These are phyloP conservation scores for Vanderwaltozyma tropicalis DNA, from an alignment of 805 yeast genomes.

Conservation along the genomic window DNA sequence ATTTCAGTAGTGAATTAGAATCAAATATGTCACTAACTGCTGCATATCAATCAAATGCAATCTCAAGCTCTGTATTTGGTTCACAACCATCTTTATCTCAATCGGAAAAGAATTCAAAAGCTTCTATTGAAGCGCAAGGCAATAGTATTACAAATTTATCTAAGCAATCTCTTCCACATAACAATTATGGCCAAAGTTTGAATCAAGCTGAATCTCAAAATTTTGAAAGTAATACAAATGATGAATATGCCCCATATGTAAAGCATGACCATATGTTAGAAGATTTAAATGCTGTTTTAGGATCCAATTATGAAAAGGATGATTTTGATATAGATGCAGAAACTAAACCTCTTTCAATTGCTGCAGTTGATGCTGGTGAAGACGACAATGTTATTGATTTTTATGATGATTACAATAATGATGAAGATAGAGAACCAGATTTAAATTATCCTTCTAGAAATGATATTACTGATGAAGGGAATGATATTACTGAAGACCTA, in stretches of 20 bases:
- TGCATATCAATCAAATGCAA: neutral
- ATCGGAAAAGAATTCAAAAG: neutral
- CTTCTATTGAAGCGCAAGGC: neutral
- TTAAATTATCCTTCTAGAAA: neutral
- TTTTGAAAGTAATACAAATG: neutral
- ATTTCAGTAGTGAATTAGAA: too few species aligned
- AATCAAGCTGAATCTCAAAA: neutral
- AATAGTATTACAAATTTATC: neutral
- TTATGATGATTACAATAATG: slow-evolving; percentile 3
- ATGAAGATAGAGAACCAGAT: slow-evolving; percentile 1
- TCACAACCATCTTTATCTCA: neutral
- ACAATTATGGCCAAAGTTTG: neutral
- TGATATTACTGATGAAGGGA: neutral
- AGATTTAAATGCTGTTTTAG: slow-evolving; percentile 21
- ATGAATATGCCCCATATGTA: neutral
- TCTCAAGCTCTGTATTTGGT: neutral
- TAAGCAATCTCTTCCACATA: neutral
- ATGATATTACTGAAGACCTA: slow-evolving; percentile 12
- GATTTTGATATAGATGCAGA: neutral
- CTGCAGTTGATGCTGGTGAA: neutral
- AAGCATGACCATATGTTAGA: slow-evolving; percentile 12
- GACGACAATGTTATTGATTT: slow-evolving; percentile 4
- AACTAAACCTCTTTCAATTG: slow-evolving; percentile 1
- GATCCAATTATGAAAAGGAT: slow-evolving; percentile 2
- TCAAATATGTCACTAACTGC: too few species aligned